phyloP scores from a whole-genome alignment of 1,284 basidiomycete species.

The Ceratobasidium sp. region DNA sequence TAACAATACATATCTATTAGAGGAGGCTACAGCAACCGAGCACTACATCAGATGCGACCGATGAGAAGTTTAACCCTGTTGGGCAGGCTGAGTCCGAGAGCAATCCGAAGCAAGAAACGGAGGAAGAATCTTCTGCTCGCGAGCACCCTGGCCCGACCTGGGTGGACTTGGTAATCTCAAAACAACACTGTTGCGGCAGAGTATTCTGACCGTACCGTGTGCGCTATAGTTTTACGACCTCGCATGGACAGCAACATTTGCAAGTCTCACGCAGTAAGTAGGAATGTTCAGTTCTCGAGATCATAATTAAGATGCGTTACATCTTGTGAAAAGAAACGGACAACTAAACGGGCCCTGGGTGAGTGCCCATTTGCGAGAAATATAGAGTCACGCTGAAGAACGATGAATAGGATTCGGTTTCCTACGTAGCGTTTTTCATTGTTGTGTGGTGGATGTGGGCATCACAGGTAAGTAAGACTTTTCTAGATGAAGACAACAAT shows the following conservation, averaged over 20 bases:
- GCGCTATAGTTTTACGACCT: conserved; percentile 29
- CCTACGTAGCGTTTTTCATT: conserved; percentile 25
- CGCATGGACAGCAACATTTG: conserved; percentile 26
- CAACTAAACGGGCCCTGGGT: conserved; percentile 18
- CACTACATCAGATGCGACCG: too few relatives aligned
- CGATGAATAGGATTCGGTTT: conserved; percentile 9
- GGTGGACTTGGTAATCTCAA: conserved; percentile 11
- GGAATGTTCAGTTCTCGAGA: background rate
- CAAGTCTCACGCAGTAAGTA: conserved; percentile 28
- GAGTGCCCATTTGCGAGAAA: too few relatives aligned
- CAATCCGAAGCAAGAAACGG: too few relatives aligned
- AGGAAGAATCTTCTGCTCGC: background rate
- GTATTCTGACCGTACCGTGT: background rate
- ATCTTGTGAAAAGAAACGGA: background rate
- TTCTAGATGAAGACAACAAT: too few relatives aligned
- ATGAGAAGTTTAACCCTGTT: too few relatives aligned
- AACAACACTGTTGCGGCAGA: background rate
- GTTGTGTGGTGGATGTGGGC: conserved; percentile 34
- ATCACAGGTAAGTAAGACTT: conserved; percentile 7
- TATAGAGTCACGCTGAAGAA: too few relatives aligned
- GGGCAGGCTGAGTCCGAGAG: too few relatives aligned
- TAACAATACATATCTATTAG: too few relatives aligned
- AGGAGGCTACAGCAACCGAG: too few relatives aligned
- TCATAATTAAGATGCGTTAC: too few relatives aligned
- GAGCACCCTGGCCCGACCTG: conserved; percentile 25